Base-by-base conservation (phyloP, 2,329 filamentous ascomycete genomes). In the Nigrospora oryzae region DNA sequence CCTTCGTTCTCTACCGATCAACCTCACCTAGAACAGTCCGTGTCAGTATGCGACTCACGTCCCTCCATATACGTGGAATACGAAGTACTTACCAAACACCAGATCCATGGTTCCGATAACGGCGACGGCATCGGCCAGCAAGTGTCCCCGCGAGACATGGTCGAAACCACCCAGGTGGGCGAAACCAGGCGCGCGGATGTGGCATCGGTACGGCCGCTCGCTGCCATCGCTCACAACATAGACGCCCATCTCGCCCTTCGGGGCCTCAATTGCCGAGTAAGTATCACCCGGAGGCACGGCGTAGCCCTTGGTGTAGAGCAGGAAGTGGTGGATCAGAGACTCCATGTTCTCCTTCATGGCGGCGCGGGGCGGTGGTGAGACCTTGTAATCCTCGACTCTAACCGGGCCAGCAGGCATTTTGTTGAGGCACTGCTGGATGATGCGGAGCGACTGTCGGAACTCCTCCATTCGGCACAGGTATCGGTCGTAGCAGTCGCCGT, bases 321-420 rank as follows among this genome's bases (percentile, higher is more conserved):
- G 73, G 79, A 98, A 98, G 75, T 98, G 93, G 73, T 98, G 93
- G 64, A 98, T 98, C 37, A 98, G 80, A 35, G 93, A 90, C 73
- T 98, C 93, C 94, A 98, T 98, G 75, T 98, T 98, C 81, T 98
- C 93, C 80, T 98, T 98, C 93, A 98, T 98, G 61, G 93, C 93
- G 38, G 88, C 77, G 61, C 93, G 84, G n/a, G 93, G 94, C 50
- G 93, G 93, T 17, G 93, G 93, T 3, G 88, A 86, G 60, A 98
- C 81, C 81, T 98, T 98, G 82, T 97, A 98, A 70, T 98, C 93
- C 70, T 98, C 93, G 36, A 96, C 89, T 56, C 91, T 86, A 63
- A 97, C 80, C 43, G 93, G 93, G 28, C 93, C 93, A 40, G 87
- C 78, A 40, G 94, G 91, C 88, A 98, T 98, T 75, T 98, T 89